These are phyloP conservation scores for Phytophthora multivora DNA, from an alignment of 352 stramenopile species.

Conservation along the genomic window DNA sequence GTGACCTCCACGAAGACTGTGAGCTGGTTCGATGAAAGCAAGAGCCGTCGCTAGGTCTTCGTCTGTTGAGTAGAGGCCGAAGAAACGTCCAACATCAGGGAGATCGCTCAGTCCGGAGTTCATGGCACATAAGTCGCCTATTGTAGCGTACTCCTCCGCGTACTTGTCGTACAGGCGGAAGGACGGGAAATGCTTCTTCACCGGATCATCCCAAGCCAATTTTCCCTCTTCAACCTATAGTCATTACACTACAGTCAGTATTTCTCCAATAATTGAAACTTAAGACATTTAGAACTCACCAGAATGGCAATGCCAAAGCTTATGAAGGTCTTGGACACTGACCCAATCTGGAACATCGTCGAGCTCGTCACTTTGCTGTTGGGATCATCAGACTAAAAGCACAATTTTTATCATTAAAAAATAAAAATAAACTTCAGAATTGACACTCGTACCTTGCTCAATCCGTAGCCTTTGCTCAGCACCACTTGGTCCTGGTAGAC, in stretches of 20 bases:
- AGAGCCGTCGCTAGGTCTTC: constrained; percentile 44
- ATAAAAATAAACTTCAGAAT: background rate
- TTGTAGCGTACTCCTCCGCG: constrained; percentile 50
- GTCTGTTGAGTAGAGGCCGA: constrained; percentile 46
- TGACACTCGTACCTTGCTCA: constrained; percentile 27
- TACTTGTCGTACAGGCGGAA: constrained; percentile 68
- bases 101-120: constrained; percentile 53
- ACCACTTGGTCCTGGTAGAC: constrained; percentile 58
- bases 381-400: constrained; percentile 30
- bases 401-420: background rate
- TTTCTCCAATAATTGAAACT: background rate
- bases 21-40: constrained; percentile 40
- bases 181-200: constrained; percentile 58
- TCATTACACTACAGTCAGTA: background rate
- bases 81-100: constrained; percentile 30
- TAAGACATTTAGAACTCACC: constrained; percentile 15
- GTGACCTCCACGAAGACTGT: constrained; percentile 51
- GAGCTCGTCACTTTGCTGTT: constrained; percentile 39
- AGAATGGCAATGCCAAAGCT: constrained; percentile 47
- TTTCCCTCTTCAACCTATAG: constrained; percentile 54
- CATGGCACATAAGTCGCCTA: constrained; percentile 62
- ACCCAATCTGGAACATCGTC: constrained; percentile 75
- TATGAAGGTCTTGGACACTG: constrained; percentile 71
- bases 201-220: constrained; percentile 52
- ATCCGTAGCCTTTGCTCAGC: constrained; percentile 47